These are phyloP conservation scores for Phallus indusiatus DNA, from an alignment of 768 basidiomycete species.

Conservation along the genomic window DNA sequence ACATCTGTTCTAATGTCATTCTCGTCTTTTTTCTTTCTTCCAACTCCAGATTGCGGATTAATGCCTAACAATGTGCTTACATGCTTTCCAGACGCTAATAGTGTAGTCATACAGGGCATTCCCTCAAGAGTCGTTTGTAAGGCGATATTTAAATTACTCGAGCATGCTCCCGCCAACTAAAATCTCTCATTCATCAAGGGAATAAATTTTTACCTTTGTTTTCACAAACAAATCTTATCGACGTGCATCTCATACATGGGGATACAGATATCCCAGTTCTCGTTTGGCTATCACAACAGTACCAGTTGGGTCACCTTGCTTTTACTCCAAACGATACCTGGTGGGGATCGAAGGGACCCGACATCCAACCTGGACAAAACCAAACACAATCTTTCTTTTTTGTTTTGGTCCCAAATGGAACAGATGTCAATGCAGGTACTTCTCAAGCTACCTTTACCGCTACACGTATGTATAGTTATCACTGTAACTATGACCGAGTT, in stretches of 20 bases:
- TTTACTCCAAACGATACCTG: constrained; percentile 64
- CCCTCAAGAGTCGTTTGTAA: constrained; percentile 74
- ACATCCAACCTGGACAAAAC: constrained; percentile 39
- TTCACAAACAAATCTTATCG: constrained; percentile 51
- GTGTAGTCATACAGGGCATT: constrained; percentile 57
- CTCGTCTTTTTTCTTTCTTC: not conserved
- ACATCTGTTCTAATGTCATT: not conserved
- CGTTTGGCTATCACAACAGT: constrained; percentile 35
- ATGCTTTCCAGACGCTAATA: constrained; percentile 57
- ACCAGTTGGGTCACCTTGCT: constrained; percentile 44
- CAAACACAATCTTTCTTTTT: constrained; percentile 63
- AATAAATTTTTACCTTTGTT: constrained; percentile 63
- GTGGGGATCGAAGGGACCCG: constrained; percentile 49
- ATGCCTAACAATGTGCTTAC: constrained; percentile 62
- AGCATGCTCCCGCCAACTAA: no score
- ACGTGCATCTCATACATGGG: constrained; percentile 71
- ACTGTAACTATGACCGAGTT: not conserved
- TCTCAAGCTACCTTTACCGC: constrained; percentile 65
- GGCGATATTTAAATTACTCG: constrained; percentile 23
- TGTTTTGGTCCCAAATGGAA: constrained; percentile 56
- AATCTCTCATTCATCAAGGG: constrained; percentile 36
- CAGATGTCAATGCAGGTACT: constrained; percentile 45
- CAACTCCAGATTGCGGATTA: constrained; percentile 16
- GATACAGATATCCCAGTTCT: constrained; percentile 48
- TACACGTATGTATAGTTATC: constrained; percentile 52